Evolutionary conservation across 2,329 filamentous ascomycete genomes (phyloP), one percentile per base, ranked within the genome.

Genomic region (Hypoxylon sp.): DNA sequence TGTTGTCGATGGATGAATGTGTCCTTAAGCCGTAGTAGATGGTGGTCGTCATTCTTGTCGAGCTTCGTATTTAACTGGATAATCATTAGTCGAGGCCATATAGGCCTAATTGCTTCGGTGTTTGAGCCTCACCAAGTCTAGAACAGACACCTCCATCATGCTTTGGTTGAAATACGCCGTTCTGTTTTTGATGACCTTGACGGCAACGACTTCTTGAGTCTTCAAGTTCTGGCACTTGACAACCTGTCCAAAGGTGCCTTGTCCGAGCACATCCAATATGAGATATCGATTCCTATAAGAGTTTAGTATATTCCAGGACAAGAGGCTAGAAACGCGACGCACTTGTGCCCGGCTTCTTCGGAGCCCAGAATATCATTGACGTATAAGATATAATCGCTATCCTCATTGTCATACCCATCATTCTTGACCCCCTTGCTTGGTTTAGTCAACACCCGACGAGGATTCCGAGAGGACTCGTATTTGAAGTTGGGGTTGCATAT

Each of bases 91-190:
- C 30, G 17, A 28, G 25, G 19, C 32, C 10, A 43, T 23, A 49
- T 13, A 58, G 88, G 63, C 19, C 14, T 34, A 17, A 10, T n/a
- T 23, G 11, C n/a, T 56, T 45, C 7, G 41, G 13, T 25, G 13
- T 25, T 32, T 11, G 5, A 50, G 51, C 32, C 68, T 51, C 85
- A 97, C 93, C 85, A 99, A 79, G 80, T 99, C 96, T 63, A 99
- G 85, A 23, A 99, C 96, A 1, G 96, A 99, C 32, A 99, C 96
- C 79, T 99, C 96, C 96, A 99, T 99, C 96, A 99, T 99, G 80
- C 96, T 98, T 81, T 99, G 96, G 78, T 99, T 99, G 84, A 99
- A 99, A 80, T 99, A 99, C 38, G 96, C 96, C 1, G 96, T 99
- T 75, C 95, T 91, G 81, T 99, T 99, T 83, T 99, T 99, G 83